A percentile compares a stretch with the other conserved stretches of the same genome.
Conservation (phyloP, 768 basidiomycete genomes). For the Panaeolus cyanescens region DNA sequence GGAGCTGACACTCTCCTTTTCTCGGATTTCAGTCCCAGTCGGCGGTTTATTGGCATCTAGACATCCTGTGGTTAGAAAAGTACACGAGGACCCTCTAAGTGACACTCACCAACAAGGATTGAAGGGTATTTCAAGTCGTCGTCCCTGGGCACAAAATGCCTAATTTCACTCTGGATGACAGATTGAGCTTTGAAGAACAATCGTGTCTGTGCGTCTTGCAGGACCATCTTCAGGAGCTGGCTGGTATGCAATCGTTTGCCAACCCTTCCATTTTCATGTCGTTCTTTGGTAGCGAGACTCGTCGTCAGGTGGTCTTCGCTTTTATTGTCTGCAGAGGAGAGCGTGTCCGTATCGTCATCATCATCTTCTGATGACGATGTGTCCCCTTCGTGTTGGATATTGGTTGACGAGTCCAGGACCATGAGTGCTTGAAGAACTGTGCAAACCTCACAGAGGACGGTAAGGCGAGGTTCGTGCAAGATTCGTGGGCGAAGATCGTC, state of each 20-base stretch:
- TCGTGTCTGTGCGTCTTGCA: conserved; percentile 95
- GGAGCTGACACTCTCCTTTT: conserved; percentile 50
- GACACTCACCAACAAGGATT: conserved; percentile 72
- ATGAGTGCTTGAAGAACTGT: conserved; percentile 92
- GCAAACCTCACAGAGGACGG: conserved; percentile 91
- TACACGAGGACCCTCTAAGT: neutral
- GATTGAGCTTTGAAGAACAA: conserved; percentile 96
- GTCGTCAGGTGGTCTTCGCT: conserved; percentile 35
- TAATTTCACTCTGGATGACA: conserved; percentile 85
- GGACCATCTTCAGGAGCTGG: conserved; percentile 81
- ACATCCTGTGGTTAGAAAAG: neutral
- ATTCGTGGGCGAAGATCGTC: conserved; percentile 96
- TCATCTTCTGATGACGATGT: conserved; percentile 22
- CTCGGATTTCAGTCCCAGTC: conserved; percentile 49
- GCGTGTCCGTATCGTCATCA: conserved; percentile 21
- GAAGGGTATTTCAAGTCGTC: conserved; percentile 89
- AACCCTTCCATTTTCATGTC: conserved; percentile 29
- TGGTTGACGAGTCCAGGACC: conserved; percentile 76
- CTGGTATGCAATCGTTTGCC: conserved; percentile 71
- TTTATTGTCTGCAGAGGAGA: neutral
- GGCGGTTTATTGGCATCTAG: conserved; percentile 48
- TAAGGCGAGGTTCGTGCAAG: conserved; percentile 87
- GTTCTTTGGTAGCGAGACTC: conserved; percentile 31
- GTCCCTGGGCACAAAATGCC: conserved; percentile 74
- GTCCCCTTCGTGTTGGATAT: conserved; percentile 14